A percentile compares a stretch with the other conserved stretches of the same genome.
Conservation (phyloP, 495 filamentous ascomycete genomes). For the Aspergillus incahuasiensis region DNA sequence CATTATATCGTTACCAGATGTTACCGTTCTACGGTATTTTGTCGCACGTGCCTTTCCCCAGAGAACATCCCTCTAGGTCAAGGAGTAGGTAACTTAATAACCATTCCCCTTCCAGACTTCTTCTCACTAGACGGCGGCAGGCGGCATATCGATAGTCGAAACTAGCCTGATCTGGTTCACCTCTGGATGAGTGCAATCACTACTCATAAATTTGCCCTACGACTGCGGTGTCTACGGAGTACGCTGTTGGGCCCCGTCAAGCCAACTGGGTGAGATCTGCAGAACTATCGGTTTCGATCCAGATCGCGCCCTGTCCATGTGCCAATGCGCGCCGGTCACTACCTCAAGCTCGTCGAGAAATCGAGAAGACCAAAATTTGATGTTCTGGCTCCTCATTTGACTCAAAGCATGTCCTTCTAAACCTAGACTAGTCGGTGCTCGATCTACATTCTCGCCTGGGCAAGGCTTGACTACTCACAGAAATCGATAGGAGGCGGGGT, state of each 20-base stretch:
- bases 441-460: background rate
- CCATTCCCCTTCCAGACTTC: slow-evolving; percentile 1
- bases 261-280: background rate
- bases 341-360: background rate
- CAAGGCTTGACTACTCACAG: background rate
- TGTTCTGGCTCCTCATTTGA: background rate
- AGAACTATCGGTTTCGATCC: background rate
- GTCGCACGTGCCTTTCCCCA: background rate
- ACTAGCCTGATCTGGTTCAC: background rate
- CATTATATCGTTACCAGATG: background rate
- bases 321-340: background rate
- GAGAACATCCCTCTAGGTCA: background rate
- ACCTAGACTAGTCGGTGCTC: background rate
- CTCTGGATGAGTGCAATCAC: background rate
- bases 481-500: background rate
- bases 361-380: background rate
- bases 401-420: background rate
- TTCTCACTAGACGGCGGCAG: background rate
- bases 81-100: slow-evolving; percentile 3
- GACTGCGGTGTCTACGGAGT: no score
- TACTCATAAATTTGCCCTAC: no score
- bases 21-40: background rate
- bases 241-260: background rate
- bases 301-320: slow-evolving; percentile 1
- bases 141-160: background rate